Percentiles rank a stretch among this genome's conserved stretches.
Evolutionary conservation across 805 yeast genomes (phyloP).

Genomic region (Saccharomycopsis selenospora): DNA sequence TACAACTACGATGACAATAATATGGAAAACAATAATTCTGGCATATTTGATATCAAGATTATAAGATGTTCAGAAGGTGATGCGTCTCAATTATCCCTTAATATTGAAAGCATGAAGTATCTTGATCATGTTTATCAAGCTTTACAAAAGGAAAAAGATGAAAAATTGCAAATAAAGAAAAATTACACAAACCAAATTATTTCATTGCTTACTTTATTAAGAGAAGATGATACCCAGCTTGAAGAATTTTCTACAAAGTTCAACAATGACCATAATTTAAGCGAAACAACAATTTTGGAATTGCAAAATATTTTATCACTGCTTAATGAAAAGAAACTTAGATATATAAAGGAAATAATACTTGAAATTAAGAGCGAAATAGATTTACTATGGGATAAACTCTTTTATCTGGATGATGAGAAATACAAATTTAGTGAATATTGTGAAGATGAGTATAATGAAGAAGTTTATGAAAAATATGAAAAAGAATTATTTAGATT

Average conservation of each 20-base stretch:
- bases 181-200: conserved; percentile 36
- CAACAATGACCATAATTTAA: conserved; percentile 31
- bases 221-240: conserved; percentile 38
- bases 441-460: conserved; percentile 44
- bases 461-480: conserved; percentile 52
- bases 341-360: conserved; percentile 62
- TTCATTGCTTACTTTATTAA: conserved; percentile 50
- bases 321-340: conserved; percentile 51
- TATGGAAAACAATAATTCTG: background rate
- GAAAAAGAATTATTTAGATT: conserved; percentile 54
- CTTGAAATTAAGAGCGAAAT: conserved; percentile 53
- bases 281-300: conserved; percentile 39
- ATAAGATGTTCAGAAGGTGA: conserved; percentile 19
- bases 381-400: conserved; percentile 49
- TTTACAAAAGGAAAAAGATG: conserved; percentile 31
- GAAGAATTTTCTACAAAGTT: conserved; percentile 30
- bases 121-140: conserved; percentile 29
- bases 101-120: conserved; percentile 22
- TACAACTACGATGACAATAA: conserved; percentile 5
- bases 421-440: conserved; percentile 40
- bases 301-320: conserved; percentile 51
- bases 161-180: conserved; percentile 27
- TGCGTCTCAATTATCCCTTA: conserved; percentile 12
- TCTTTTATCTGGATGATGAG: conserved; percentile 52
- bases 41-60: conserved; percentile 11